Evolutionary conservation across 2,329 filamentous ascomycete species (phyloP), one percentile per base, ranked within the genome.

Genomic region (Exserohilum rostratum): DNA sequence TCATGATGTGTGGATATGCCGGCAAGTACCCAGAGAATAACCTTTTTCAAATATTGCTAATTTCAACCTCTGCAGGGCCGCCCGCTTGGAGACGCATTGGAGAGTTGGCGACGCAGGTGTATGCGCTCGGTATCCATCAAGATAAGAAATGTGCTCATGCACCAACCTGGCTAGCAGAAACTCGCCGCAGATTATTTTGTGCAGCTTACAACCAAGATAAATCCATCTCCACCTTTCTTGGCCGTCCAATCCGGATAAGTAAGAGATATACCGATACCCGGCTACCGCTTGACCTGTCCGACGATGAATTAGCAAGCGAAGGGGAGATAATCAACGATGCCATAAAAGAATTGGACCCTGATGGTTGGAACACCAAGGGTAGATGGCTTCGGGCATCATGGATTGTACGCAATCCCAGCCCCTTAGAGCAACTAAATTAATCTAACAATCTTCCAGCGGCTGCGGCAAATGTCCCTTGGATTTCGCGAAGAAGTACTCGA

Each of bases 341-440:
- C 3, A 66, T 67, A 20, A 40, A 55, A 35, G 44, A 31, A 9
- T 55, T 74, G 6, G 70, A 71, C 35, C 30, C 49, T 7, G 57
- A 68, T 13, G 70, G 70, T 3, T 74, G 71, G 83, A 84, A 83
- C 35, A 69, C 66, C 5, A 55, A 65, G 33, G 52, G 61, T 4
- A 57, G 58, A 17, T 67, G 66, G 55, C 42, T 64, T 4, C 59
- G 70, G 27, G 65, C 66, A n/a, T 64, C 62, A 7, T 73, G 68
- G 66, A 66, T 70, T 18, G 58, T 67, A 48, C 20, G 58, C 54
- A 6, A 2, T n/a, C 13, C 7, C 3, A 13, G 7, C 3, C 15
- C 1, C 7, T 7, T 17, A 1, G 6, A 44, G 12, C 10, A 15
- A 3, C 18, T 5, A 11, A 40, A 3, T n/a, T 9, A 45, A 13